These are phyloP conservation scores for Saccharomyces hybrid DNA, from an alignment of 1,139 yeast species.

Conservation along the genomic window DNA sequence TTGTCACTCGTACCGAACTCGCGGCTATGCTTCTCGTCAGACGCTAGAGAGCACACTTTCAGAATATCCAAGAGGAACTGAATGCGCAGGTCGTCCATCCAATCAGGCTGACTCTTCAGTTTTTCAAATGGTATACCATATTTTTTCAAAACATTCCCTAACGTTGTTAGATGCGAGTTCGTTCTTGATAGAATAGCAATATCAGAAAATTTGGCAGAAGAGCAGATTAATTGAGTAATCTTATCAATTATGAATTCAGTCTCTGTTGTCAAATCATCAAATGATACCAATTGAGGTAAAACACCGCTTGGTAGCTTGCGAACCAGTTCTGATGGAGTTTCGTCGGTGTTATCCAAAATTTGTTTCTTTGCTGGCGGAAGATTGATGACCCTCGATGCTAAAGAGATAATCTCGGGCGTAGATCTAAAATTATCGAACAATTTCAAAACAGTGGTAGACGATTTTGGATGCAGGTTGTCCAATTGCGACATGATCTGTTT, in stretches of 20 bases:
- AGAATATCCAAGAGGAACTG: slow-evolving; percentile 46
- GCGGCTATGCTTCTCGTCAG: slow-evolving; percentile 7
- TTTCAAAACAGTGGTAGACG: slow-evolving; percentile 28
- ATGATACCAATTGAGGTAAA: slow-evolving; percentile 13
- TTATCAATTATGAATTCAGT: slow-evolving; percentile 19
- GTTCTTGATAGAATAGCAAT: slow-evolving; percentile 49
- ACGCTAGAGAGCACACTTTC: slow-evolving; percentile 30
- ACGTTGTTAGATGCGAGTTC: slow-evolving; percentile 44
- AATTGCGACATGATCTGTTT: slow-evolving; percentile 28
- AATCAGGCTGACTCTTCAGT: slow-evolving; percentile 43
- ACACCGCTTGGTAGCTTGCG: slow-evolving; percentile 32
- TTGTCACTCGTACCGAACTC: slow-evolving; percentile 1
- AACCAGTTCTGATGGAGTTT: slow-evolving; percentile 12
- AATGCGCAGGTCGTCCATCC: slow-evolving; percentile 43
- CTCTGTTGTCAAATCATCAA: slow-evolving; percentile 18
- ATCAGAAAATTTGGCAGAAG: slow-evolving; percentile 35
- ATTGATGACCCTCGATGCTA: slow-evolving; percentile 30
- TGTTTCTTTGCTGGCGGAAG: neutral
- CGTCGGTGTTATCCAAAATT: slow-evolving; percentile 4
- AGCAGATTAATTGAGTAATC: slow-evolving; percentile 21
- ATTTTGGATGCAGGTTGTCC: slow-evolving; percentile 15
- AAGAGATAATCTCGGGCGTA: slow-evolving; percentile 46
- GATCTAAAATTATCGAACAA: slow-evolving; percentile 51
- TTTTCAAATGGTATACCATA: slow-evolving; percentile 41
- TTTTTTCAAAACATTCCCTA: slow-evolving; percentile 37